Conservation (phyloP, 352 stramenopile genomes). For the Globisporangium solare region DNA sequence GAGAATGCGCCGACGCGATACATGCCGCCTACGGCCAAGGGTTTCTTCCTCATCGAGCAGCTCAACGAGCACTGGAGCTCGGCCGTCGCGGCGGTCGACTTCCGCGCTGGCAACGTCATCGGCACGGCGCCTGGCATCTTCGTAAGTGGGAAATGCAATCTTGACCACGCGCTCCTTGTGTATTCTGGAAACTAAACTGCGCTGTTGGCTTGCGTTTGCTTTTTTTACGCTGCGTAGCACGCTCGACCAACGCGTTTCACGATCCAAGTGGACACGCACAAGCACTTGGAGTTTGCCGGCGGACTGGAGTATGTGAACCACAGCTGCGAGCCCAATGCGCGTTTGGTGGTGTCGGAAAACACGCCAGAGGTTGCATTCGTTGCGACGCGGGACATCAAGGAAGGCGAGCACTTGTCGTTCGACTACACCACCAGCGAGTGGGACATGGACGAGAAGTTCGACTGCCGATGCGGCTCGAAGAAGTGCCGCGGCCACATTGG, state of each 20-base stretch:
- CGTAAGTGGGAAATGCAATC: conserved; percentile 30
- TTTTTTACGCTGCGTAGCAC: conserved; percentile 20
- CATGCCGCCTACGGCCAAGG: conserved; percentile 50
- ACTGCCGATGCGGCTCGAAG: conserved; percentile 67
- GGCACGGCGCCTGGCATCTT: conserved; percentile 62
- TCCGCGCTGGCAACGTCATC: conserved; percentile 61
- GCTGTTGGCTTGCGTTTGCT: conserved; percentile 8
- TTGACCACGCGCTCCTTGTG: background rate
- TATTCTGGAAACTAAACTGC: background rate
- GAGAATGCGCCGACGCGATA: conserved; percentile 39
- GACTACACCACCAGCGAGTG: conserved; percentile 90
- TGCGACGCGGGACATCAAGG: conserved; percentile 62
- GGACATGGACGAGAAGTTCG: conserved; percentile 91
- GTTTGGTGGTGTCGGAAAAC: conserved; percentile 72
- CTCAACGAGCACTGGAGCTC: conserved; percentile 73
- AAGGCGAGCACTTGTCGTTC: conserved; percentile 77
- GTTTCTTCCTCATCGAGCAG: conserved; percentile 71
- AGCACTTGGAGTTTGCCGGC: conserved; percentile 81
- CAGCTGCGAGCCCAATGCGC: conserved; percentile 81
- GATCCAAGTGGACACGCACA: conserved; percentile 65
- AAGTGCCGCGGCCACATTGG: conserved; percentile 66
- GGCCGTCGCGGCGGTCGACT: conserved; percentile 59
- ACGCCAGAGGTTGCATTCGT: conserved; percentile 72
- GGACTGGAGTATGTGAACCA: conserved; percentile 88
- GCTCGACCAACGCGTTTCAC: conserved; percentile 75